These are phyloP conservation scores for Ceratobasidium sp. DNA, from an alignment of 1,284 basidiomycete species.

Conservation along the genomic window DNA sequence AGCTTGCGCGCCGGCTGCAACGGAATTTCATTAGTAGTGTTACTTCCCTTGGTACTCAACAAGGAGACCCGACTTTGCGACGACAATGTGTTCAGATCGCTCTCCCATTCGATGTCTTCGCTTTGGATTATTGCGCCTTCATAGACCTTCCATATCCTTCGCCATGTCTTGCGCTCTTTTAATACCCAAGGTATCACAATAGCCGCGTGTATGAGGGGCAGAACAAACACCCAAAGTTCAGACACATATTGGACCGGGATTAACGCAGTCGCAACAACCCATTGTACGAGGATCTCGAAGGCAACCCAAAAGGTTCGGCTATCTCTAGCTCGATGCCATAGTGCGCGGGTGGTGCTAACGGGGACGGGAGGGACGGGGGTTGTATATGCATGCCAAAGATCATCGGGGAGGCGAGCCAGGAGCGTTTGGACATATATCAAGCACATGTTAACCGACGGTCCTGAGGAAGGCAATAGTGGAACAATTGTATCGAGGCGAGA, in stretches of 20 bases:
- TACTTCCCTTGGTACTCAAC: background rate
- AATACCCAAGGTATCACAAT: constrained; percentile 16
- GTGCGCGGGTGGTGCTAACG: constrained; percentile 21
- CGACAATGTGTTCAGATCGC: background rate
- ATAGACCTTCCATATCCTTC: constrained; percentile 37
- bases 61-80: constrained; percentile 12
- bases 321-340: constrained; percentile 26
- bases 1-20: background rate
- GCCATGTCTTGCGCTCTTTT: constrained; percentile 38
- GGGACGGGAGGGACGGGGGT: constrained; percentile 16
- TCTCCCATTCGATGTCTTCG: constrained; percentile 11
- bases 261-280: constrained; percentile 10
- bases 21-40: background rate
- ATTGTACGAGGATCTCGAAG: constrained; percentile 29
- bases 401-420: constrained; percentile 30
- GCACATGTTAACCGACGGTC: constrained; percentile 7
- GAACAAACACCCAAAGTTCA: constrained; percentile 23
- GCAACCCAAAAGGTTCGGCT: constrained; percentile 33
- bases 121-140: constrained; percentile 30
- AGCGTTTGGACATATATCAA: constrained; percentile 14
- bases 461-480: constrained; percentile 26
- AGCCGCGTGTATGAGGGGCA: constrained; percentile 10
- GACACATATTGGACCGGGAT: constrained; percentile 14
- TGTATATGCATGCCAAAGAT: constrained; percentile 41
- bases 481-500: constrained; percentile 35